These are phyloP conservation scores for Mrakia frigida DNA, from an alignment of 768 basidiomycete species.

Conservation along the genomic window DNA sequence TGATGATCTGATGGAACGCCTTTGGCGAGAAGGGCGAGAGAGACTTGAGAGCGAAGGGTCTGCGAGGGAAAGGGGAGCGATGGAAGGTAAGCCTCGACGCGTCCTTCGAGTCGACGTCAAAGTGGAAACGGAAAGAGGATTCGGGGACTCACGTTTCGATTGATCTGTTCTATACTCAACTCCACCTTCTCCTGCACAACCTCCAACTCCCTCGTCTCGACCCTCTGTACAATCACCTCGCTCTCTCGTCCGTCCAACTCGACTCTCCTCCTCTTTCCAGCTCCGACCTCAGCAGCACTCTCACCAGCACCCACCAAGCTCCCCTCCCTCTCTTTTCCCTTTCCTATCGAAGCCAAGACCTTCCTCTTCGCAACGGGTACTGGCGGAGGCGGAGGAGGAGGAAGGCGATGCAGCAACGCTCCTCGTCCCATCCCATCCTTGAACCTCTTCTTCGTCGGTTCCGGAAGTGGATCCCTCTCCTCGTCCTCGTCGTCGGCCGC, in stretches of 20 bases:
- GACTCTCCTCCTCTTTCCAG: not conserved
- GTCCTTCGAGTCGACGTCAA: not conserved
- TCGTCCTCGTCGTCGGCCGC: not conserved
- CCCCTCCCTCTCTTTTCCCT: not conserved
- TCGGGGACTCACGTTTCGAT: not conserved
- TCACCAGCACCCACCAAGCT: not conserved
- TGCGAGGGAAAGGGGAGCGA: not conserved
- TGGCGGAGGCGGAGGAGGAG: not conserved
- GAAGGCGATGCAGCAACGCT: not conserved
- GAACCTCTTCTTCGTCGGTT: conserved; percentile 3
- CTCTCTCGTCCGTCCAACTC: not conserved
- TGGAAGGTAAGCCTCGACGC: not conserved
- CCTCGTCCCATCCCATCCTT: conserved; percentile 9
- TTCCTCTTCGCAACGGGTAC: not conserved
- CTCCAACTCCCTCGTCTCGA: not conserved
- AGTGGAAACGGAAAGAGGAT: too few species aligned
- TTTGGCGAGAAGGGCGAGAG: not conserved
- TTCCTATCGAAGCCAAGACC: not conserved
- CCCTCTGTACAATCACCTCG: not conserved
- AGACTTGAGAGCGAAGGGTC: not conserved
- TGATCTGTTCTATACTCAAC: conserved; percentile 1
- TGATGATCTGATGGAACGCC: conserved; percentile 11
- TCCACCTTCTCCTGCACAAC: too few species aligned
- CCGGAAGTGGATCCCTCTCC: not conserved
- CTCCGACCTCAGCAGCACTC: not conserved